Percentiles rank a stretch among this genome's conserved stretches.
Conservation (phyloP, 768 basidiomycete genomes). For the Termitomyces sp. region DNA sequence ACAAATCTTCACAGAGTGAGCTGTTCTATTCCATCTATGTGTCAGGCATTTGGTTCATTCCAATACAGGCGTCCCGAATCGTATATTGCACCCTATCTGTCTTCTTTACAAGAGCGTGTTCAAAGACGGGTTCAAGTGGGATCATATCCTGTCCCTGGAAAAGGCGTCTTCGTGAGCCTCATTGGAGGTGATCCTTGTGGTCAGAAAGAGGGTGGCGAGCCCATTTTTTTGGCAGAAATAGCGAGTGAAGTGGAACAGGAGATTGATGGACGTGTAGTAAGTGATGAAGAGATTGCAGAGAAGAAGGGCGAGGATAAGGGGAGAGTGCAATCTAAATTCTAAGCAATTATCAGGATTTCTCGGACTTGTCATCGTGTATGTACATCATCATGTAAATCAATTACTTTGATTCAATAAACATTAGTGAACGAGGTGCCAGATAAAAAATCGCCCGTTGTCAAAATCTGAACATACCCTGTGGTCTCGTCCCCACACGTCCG, state of each 20-base stretch:
- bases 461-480: too few species aligned
- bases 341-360: background rate
- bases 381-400: background rate
- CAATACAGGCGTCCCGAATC: slow-evolving; percentile 65
- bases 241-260: slow-evolving; percentile 60
- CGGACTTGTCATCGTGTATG: background rate
- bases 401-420: background rate
- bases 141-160: slow-evolving; percentile 62
- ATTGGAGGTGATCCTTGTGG: slow-evolving; percentile 45
- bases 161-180: slow-evolving; percentile 68
- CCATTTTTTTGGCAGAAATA: slow-evolving; percentile 45
- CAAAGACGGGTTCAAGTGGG: slow-evolving; percentile 77
- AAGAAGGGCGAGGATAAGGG: slow-evolving; percentile 30
- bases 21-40: background rate
- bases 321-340: slow-evolving; percentile 2
- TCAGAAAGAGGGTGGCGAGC: slow-evolving; percentile 41
- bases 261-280: slow-evolving; percentile 53
- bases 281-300: slow-evolving; percentile 59
- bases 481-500: background rate
- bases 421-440: background rate
- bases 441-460: too few species aligned
- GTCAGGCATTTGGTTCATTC: background rate
- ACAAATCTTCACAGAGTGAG: slow-evolving; percentile 79
- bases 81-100: slow-evolving; percentile 78
- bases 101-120: slow-evolving; percentile 68